These are phyloP conservation scores for Rhodomyrtus psidioides DNA, from an alignment of 441 rosid species.

Conservation along the genomic window DNA sequence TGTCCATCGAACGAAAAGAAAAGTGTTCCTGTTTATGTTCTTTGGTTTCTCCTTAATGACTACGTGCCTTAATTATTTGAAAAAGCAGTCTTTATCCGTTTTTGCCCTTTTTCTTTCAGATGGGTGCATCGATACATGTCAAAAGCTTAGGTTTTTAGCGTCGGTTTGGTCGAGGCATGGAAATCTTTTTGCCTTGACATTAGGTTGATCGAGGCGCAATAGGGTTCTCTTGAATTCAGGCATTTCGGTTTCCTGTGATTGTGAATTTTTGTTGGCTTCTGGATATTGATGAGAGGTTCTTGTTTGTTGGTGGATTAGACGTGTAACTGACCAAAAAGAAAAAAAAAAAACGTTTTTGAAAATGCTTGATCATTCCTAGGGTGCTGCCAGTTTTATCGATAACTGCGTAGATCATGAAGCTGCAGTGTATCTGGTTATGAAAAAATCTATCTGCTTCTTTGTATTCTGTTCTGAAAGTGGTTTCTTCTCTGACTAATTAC, in stretches of 20 bases:
- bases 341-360: neutral
- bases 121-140: neutral
- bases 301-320: neutral
- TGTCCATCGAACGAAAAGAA: neutral
- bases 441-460: neutral
- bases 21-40: neutral
- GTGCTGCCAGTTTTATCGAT: neutral
- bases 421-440: neutral
- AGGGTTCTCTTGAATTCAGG: neutral
- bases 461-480: neutral
- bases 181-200: neutral
- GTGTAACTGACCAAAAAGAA: neutral
- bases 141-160: neutral
- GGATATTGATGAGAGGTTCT: neutral
- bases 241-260: neutral
- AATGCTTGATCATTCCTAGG: neutral
- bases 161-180: neutral
- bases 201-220: neutral
- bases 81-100: neutral
- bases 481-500: neutral
- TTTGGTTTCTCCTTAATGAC: neutral
- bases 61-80: neutral
- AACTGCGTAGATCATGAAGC: neutral
- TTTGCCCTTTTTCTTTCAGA: neutral
- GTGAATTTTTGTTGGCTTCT: neutral